These are phyloP conservation scores for Tinospora cordifolia DNA, from an alignment of 164 flowering plant genomes.

Conservation along the genomic window DNA sequence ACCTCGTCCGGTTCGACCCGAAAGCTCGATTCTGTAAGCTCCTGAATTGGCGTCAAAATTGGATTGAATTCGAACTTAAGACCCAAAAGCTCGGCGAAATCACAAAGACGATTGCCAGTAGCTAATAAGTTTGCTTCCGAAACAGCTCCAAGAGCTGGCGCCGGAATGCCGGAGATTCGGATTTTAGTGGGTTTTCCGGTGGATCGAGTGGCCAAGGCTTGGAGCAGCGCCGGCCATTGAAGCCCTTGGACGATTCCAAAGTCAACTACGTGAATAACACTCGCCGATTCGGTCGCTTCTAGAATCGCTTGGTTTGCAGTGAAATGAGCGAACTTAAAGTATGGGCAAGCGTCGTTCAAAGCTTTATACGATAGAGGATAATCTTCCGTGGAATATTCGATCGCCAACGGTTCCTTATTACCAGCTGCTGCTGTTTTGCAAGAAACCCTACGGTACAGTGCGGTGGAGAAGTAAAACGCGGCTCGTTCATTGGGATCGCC, in stretches of 20 bases:
- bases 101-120: conserved; percentile 55
- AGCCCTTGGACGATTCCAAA: conserved; percentile 88
- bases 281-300: conserved; percentile 59
- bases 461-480: conserved; percentile 61
- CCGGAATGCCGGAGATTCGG: conserved; percentile 12
- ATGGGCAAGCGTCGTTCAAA: conserved; percentile 86
- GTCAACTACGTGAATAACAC: conserved; percentile 76
- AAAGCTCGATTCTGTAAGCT: conserved; percentile 51
- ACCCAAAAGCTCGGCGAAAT: conserved; percentile 62
- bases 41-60: conserved; percentile 47
- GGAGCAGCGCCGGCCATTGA: conserved; percentile 88
- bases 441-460: conserved; percentile 33
- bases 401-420: conserved; percentile 7
- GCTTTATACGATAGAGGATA: conserved; percentile 60
- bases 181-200: conserved; percentile 2
- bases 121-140: background rate
- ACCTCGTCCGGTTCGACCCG: conserved; percentile 52
- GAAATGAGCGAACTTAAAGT: conserved; percentile 76
- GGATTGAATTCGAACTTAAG: conserved; percentile 76
- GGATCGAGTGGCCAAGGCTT: conserved; percentile 75
- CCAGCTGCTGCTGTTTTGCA: conserved; percentile 5
- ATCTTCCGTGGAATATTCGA: conserved; percentile 47
- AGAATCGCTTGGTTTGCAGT: conserved; percentile 95
- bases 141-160: background rate
- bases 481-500: conserved; percentile 75